phyloP scores from a whole-genome alignment of 1,284 basidiomycete species.

The Cryptococcus amylolentus region DNA sequence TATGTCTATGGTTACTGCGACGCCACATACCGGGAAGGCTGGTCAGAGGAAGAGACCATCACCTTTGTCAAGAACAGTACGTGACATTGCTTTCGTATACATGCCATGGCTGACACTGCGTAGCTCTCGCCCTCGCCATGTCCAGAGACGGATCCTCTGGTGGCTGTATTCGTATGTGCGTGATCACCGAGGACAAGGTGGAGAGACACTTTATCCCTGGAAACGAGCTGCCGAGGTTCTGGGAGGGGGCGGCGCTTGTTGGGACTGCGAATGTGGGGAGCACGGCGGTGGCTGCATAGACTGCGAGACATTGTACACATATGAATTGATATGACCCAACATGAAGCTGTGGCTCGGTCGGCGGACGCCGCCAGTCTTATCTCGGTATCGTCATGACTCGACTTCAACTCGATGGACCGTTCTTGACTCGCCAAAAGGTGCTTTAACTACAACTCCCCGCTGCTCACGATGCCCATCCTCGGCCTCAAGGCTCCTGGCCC shows the following conservation, averaged over 20 bases:
- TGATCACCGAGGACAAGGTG: constrained; percentile 88
- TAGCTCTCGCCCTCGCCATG: constrained; percentile 94
- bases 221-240: constrained; percentile 68
- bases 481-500: constrained; percentile 50
- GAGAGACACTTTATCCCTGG: constrained; percentile 95
- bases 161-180: constrained; percentile 94
- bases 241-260: constrained; percentile 46
- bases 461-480: constrained; percentile 52
- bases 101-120: background rate
- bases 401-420: no score
- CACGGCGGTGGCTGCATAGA: background rate
- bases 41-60: constrained; percentile 84
- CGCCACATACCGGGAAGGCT: constrained; percentile 93
- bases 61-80: constrained; percentile 93
- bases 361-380: no score
- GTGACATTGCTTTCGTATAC: constrained; percentile 45
- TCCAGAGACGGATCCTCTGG: constrained; percentile 96
- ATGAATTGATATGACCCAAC: background rate
- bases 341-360: no score
- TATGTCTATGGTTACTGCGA: constrained; percentile 99
- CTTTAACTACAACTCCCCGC: no score
- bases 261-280: constrained; percentile 9
- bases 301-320: background rate
- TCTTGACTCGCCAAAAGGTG: no score
- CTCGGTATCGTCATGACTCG: no score